Percentiles rank a stretch among this genome's conserved stretches.
These are phyloP conservation scores for Niebla homalea DNA, from an alignment of 495 filamentous ascomycete genomes.

Conservation along the genomic window DNA sequence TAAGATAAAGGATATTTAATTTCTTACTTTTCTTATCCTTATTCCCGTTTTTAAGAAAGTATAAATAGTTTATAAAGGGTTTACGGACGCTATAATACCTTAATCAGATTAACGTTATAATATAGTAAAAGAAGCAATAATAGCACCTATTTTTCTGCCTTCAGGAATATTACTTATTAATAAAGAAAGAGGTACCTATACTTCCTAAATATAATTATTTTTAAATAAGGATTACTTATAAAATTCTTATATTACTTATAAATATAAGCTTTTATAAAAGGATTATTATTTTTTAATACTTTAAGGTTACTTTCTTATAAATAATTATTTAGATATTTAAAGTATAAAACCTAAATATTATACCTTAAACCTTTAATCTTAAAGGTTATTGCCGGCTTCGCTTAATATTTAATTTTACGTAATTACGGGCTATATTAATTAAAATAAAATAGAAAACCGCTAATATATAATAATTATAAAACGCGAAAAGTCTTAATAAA, in stretches of 20 bases:
- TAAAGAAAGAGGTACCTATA: constrained; percentile 1
- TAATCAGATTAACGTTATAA: constrained; percentile 6
- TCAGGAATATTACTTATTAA: not conserved
- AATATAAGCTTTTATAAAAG: constrained; percentile 6
- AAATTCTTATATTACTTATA: constrained; percentile 7
- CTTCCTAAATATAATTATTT: constrained; percentile 1
- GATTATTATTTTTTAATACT: constrained; percentile 8
- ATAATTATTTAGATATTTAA: no score
- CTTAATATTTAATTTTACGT: no score
- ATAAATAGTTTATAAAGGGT: constrained; percentile 3
- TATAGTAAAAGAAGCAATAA: constrained; percentile 2
- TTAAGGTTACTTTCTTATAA: no score
- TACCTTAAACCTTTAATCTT: not conserved
- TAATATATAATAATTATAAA: no score
- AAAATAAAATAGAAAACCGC: no score
- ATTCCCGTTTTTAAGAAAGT: constrained; percentile 12
- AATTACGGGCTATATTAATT: no score
- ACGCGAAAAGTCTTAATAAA: no score
- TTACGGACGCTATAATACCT: constrained; percentile 5
- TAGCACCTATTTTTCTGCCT: not conserved
- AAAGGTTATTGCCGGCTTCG: no score
- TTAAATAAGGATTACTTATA: constrained; percentile 8
- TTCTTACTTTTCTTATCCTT: constrained; percentile 10
- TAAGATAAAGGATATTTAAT: constrained; percentile 2
- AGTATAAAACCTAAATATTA: no score